phyloP scores from a whole-genome alignment of 2,329 filamentous ascomycete genomes.

The Chalaropsis ovoidea region DNA sequence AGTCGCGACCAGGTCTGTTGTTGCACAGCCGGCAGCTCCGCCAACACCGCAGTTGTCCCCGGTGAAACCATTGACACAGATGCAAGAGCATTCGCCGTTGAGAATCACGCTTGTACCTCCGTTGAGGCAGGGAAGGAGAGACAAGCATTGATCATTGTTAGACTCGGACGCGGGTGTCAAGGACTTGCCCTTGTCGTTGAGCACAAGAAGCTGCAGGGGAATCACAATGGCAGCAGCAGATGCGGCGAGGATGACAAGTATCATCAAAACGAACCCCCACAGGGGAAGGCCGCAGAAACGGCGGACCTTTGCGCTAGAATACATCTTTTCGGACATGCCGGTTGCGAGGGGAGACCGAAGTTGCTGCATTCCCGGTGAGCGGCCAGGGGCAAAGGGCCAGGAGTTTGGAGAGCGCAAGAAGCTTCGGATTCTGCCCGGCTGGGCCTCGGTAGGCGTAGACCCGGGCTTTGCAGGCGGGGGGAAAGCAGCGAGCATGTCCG shows the following conservation, averaged over 20 bases:
- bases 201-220: conserved; percentile 57
- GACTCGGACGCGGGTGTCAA: conserved; percentile 31
- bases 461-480: conserved; percentile 48
- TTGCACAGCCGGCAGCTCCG: conserved; percentile 44
- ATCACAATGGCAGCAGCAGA: conserved; percentile 67
- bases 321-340: conserved; percentile 24
- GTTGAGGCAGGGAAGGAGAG: conserved; percentile 59
- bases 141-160: conserved; percentile 46
- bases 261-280: conserved; percentile 61
- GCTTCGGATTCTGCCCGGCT: conserved; percentile 33
- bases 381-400: conserved; percentile 40
- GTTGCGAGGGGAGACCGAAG: conserved; percentile 22
- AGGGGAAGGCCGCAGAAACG: conserved; percentile 75
- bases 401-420: conserved; percentile 36
- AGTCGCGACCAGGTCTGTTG: conserved; percentile 36
- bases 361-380: conserved; percentile 23
- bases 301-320: conserved; percentile 36
- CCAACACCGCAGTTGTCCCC: conserved; percentile 43
- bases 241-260: conserved; percentile 57
- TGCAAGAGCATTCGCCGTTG: conserved; percentile 63
- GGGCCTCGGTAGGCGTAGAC: conserved; percentile 32
- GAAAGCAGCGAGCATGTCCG: conserved; percentile 57
- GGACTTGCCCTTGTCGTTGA: conserved; percentile 36
- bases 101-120: conserved; percentile 67
- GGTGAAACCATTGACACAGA: conserved; percentile 82